A percentile compares a stretch with the other conserved stretches of the same genome.
Evolutionary conservation across 2,329 filamentous ascomycete genomes (phyloP).

Genomic region (Tolypocladium ovalisporum): DNA sequence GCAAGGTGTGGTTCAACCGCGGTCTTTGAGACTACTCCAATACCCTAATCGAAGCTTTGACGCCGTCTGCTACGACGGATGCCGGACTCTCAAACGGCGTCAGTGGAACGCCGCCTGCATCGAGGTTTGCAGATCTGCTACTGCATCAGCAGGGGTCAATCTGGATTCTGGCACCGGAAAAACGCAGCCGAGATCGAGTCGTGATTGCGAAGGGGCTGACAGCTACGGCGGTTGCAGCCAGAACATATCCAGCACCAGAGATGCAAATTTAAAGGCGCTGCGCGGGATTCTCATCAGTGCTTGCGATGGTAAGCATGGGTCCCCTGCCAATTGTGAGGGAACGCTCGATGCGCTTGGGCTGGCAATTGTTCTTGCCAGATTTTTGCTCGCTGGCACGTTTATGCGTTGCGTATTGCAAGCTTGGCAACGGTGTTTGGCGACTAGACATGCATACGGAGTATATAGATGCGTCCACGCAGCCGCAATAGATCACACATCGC

Average conservation of each 20-base stretch:
- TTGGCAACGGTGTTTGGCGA: not conserved
- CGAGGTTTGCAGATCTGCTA: not conserved
- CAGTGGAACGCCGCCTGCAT: not conserved
- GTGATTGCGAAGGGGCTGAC: not conserved
- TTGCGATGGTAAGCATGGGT: not conserved
- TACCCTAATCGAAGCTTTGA: not conserved
- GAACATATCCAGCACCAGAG: not conserved
- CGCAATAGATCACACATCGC: not conserved
- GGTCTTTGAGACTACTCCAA: conserved; percentile 52
- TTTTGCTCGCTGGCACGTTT: not conserved
- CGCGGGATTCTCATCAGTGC: not conserved
- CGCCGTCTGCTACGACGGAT: not conserved
- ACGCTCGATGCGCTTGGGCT: not conserved
- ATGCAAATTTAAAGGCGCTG: not conserved
- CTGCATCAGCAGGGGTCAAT: not conserved
- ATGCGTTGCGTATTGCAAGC: not conserved
- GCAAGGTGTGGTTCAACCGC: conserved; percentile 91
- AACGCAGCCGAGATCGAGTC: not conserved
- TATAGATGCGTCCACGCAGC: not conserved
- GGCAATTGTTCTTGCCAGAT: not conserved
- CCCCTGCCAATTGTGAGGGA: not conserved
- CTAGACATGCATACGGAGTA: not conserved
- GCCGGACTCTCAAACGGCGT: not conserved
- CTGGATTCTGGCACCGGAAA: not conserved
- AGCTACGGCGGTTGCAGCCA: not conserved